A percentile compares a stretch with the other conserved stretches of the same genome.
phyloP scores from a whole-genome alignment of 1,284 basidiomycete species.

The Cutaneotrichosporon dermatis region DNA sequence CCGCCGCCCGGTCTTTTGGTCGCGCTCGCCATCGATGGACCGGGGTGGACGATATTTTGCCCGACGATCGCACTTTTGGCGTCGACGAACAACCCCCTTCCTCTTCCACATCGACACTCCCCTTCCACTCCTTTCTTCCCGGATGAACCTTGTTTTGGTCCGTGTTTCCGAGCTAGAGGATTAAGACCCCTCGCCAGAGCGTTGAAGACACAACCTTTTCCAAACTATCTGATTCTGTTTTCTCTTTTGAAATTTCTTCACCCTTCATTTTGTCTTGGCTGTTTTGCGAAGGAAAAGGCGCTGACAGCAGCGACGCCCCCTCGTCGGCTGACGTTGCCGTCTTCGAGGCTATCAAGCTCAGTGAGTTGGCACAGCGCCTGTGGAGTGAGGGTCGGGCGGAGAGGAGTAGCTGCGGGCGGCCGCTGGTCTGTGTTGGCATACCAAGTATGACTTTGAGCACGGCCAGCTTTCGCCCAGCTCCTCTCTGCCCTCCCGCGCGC shows the following conservation, averaged over 20 bases:
- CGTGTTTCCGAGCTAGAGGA: slow-evolving; percentile 97
- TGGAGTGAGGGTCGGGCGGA: no score
- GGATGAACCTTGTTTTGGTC: slow-evolving; percentile 91
- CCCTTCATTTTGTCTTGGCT: not conserved
- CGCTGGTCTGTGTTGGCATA: no score
- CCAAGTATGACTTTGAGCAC: no score
- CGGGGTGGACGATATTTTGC: no score
- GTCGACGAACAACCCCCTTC: no score
- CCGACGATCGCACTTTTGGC: no score
- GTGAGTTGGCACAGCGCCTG: not conserved
- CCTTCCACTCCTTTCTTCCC: slow-evolving; percentile 2
- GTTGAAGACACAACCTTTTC: slow-evolving; percentile 51
- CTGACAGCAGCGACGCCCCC: slow-evolving; percentile 70
- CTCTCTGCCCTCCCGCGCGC: no score
- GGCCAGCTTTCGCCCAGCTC: no score
- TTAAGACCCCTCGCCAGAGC: slow-evolving; percentile 82
- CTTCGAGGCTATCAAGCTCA: slow-evolving; percentile 60
- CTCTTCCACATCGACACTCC: not conserved
- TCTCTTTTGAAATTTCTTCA: slow-evolving; percentile 53
- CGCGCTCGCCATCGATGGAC: no score
- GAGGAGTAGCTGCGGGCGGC: no score
- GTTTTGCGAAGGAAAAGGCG: slow-evolving; percentile 1
- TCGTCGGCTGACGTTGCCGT: slow-evolving; percentile 96
- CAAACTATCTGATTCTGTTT: slow-evolving; percentile 75
- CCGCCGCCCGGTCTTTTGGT: no score